These are phyloP conservation scores for Fusarium sp. DNA, from an alignment of 2,329 filamentous ascomycete genomes.

Conservation along the genomic window DNA sequence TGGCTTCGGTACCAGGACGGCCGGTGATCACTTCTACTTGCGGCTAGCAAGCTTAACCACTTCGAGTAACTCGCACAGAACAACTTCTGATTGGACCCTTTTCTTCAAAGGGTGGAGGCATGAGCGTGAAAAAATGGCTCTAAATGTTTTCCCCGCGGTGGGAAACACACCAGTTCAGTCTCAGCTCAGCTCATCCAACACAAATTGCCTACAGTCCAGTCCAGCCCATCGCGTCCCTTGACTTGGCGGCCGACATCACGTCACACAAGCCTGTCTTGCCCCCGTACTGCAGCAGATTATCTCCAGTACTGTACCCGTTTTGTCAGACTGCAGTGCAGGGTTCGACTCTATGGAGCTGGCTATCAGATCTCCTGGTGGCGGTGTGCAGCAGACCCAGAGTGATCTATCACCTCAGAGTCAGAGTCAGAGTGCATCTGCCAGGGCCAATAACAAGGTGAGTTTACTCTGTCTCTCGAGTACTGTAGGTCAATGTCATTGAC, in stretches of 20 bases:
- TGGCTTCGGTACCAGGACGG: neutral
- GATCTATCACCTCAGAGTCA: neutral
- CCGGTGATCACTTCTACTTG: conserved; percentile 7
- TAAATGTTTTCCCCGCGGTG: conserved; percentile 1
- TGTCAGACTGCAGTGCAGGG: conserved; percentile 2
- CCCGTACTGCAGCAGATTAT: conserved; percentile 2
- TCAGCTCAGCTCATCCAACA: neutral
- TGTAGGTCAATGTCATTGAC: neutral
- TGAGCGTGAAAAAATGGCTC: neutral
- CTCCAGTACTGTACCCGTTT: neutral
- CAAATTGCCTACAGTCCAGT: neutral
- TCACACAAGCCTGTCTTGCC: conserved; percentile 2
- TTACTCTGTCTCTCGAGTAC: neutral
- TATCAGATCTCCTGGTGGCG: conserved; percentile 8
- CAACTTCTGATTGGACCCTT: conserved; percentile 17
- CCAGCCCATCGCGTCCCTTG: neutral
- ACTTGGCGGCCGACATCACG: conserved; percentile 3
- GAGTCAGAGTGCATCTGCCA: neutral
- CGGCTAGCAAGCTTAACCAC: conserved; percentile 2
- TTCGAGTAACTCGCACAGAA: conserved; percentile 30
- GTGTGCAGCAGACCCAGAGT: neutral
- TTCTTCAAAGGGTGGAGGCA: neutral
- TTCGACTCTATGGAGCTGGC: neutral
- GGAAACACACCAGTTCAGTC: neutral
- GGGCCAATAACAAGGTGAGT: neutral